Evolutionary conservation across 257 asterid genomes (phyloP), one percentile per base, ranked within the genome.

Genomic region (Solanum neorickii): DNA sequence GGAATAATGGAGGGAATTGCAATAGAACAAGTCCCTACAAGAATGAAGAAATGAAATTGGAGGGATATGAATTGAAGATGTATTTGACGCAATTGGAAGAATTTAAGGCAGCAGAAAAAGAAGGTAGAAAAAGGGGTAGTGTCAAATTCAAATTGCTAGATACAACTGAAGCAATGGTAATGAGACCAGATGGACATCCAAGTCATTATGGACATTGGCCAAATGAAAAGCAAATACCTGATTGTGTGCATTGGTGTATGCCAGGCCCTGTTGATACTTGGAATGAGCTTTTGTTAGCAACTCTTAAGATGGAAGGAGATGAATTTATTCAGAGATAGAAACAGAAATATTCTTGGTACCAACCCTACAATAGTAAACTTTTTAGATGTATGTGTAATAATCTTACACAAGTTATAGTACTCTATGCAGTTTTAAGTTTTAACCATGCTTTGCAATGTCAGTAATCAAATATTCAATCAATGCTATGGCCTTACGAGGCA

Each of bases 151-250:
- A 91, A n/a, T 88, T 94, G 90, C 3, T 94, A 83, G 97, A 94
- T 39, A 68, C 93, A 66, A 93, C 94, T 12, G 87, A 84, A 20
- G 90, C 92, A 4, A 93, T 93, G 97, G 13, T 86, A 41, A 16
- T 93, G 87, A 91, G 97, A 87, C 95, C 96, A 89, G 97, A 94
- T 44, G 97, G 93, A 41, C 96, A 94, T 69, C 97, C 97, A 11
- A 91, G 92, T 60, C 73, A 88, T 13, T 94, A 91, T 42, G 96
- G 97, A 85, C 96, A 94, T 70, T 88, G 94, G 96, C 91, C 93
- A 87, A 20, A 89, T 31, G 91, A 91, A 92, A 93, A 92, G 46
- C 93, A 92, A 27, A 87, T 92, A 78, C 86, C 88, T 42, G 91
- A 89, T 39, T 89, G 91, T 78, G 91, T 87, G 25, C 91, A 87